Evolutionary conservation across 1,284 basidiomycete species (phyloP), one percentile per base, ranked within the genome.

Genomic region (Papiliotrema fonsecae): DNA sequence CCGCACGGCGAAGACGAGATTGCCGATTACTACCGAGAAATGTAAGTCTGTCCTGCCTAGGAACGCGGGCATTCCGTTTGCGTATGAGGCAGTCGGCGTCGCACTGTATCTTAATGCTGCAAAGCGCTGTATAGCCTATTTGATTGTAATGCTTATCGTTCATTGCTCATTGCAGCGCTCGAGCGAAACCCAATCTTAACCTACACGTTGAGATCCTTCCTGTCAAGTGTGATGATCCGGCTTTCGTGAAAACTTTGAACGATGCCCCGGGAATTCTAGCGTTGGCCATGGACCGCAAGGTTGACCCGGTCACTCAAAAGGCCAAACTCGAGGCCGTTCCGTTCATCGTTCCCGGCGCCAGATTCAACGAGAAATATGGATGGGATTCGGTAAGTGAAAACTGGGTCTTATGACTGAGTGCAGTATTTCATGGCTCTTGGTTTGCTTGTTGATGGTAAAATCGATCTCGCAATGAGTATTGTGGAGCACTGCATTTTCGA

Each of bases 401-500:
- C 16, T 44, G n/a, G 2, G n/a, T 31, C 35, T 22, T 18, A 22
- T 22, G 16, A 39, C 38, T 50, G 36, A 52, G 25, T 6, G 4
- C 51, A 67, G 68, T 72, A 72, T 57, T 72, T 72, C 41, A 72
- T 72, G 64, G 68, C 68, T 18, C 60, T 98, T 24, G 94, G 94
- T 28, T 81, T 98, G 6, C 82, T 98, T 19, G 88, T 97, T 22
- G 94, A 98, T 70, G 92, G 90, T 25, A 85, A 92, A 64, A 82
- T 96, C 35, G 82, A 86, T 56, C 87, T 97, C 80, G 94, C 94
- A 7, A 90, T 91, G 75, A 88, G 89, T 60, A 93, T 96, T 81
- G 91, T 97, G 41, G 94, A 97, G 55, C 94, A 98, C 73, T 98
- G 97, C 76, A 87, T 97, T 66, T 98, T 98, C 70, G 90, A 98